Base-by-base conservation (phyloP, 1,139 yeast species). In the Protomyces macrosporus region DNA sequence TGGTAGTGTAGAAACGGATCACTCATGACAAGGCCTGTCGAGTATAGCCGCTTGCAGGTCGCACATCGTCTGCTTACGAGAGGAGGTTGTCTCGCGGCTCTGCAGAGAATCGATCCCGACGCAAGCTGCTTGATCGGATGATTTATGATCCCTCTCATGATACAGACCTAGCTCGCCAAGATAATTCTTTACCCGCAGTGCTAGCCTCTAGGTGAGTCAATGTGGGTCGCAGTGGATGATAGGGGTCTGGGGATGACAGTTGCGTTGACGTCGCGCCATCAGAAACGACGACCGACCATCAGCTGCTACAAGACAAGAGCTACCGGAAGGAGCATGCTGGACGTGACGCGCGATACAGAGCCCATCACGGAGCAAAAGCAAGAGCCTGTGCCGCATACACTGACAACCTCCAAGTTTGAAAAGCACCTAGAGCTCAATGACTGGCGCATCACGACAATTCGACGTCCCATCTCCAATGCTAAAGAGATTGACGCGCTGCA, bases 391-490 rank as follows among this genome's bases (percentile, higher is more conserved):
- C 60, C 62, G 33, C 65, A 63, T 54, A 60, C 66, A 6, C 37
- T 63, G 39, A 33, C 55, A 14, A 45, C 55, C 12, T 16, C 55
- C 3, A 56, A 55, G 45, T 45, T 35, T 33, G 50, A 34, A 10
- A 58, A 55, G 16, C 34, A 37, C 14, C 53, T 63, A 12, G 53
- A 48, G 4, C 36, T 63, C 12, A 50, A 53, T 12, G 63, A 60
- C 65, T 93, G 98, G 98, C 82, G 84, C 66, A 82, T 93, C 7
- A 82, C 79, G 68, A 86, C 96, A 0, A 77, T 79, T 55, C 85
- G 90, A 72, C 82, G 82, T 63, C 96, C 98, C 0, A 93, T 93
- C 54, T 76, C 90, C 66, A 86, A 82, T 68, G 80, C 93, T 0
- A 78, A 76, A 2, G 97, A 90, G 72, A 81, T 93, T 65, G 97